phyloP scores from a whole-genome alignment of 176 grass and related monocot species.

The Aegilops bicornis region DNA sequence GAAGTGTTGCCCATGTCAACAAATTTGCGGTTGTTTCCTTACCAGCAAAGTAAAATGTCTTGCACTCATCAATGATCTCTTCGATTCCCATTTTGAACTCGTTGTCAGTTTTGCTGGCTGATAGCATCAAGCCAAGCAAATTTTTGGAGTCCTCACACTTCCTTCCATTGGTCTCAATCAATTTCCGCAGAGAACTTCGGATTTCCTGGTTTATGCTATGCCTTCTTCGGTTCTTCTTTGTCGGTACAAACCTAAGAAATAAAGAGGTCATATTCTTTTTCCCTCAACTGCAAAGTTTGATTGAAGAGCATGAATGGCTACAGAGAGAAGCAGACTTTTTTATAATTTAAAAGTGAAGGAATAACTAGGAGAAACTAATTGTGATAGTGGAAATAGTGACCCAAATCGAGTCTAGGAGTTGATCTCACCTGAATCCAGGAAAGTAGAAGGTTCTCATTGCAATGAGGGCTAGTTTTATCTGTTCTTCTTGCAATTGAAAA shows the following conservation, averaged over 20 bases:
- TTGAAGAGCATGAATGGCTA: background rate
- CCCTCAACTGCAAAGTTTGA: background rate
- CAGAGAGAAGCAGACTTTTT: background rate
- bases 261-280: conserved; percentile 1
- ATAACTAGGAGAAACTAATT: too few relatives aligned
- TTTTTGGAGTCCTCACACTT: conserved; percentile 76
- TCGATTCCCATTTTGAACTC: conserved; percentile 71
- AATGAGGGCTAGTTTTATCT: conserved; percentile 48
- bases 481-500: conserved; percentile 75
- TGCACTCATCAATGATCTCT: conserved; percentile 92
- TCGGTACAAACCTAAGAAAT: conserved; percentile 63
- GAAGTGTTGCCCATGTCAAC: conserved; percentile 76
- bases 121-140: conserved; percentile 81
- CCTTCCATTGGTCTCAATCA: conserved; percentile 56
- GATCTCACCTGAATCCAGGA: conserved; percentile 75
- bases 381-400: background rate
- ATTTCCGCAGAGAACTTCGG: conserved; percentile 42
- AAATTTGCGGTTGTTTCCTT: conserved; percentile 85
- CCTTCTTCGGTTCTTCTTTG: conserved; percentile 73
- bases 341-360: background rate
- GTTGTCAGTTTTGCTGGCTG: conserved; percentile 47
- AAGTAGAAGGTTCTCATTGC: conserved; percentile 73
- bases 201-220: conserved; percentile 63
- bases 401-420: background rate
- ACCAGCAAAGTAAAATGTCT: conserved; percentile 83